These are phyloP conservation scores for Alternaria sp. DNA, from an alignment of 2,329 filamentous ascomycete species.

Conservation along the genomic window DNA sequence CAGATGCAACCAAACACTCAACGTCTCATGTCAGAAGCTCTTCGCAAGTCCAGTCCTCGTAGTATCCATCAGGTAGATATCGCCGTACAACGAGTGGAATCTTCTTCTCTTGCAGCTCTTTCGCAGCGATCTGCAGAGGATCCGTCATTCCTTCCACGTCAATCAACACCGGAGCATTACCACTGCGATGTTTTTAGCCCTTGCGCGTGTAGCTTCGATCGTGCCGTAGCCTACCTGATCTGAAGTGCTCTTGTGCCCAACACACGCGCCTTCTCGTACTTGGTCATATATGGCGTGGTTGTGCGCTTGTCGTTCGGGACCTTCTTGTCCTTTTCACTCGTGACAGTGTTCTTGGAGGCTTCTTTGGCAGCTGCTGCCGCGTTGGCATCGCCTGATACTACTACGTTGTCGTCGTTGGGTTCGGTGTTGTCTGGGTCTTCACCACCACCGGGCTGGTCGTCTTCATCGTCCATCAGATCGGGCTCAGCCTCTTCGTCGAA, in stretches of 20 bases:
- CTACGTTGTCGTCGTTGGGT: constrained; percentile 53
- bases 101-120: constrained; percentile 98
- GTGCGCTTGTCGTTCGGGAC: constrained; percentile 86
- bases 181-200: constrained; percentile 63
- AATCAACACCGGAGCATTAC: constrained; percentile 96
- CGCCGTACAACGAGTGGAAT: constrained; percentile 93
- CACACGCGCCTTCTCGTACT: constrained; percentile 95
- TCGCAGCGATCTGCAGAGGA: constrained; percentile 95
- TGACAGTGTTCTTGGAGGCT: constrained; percentile 63
- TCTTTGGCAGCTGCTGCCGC: constrained; percentile 55
- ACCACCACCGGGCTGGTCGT: constrained; percentile 58
- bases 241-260: constrained; percentile 92
- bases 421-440: constrained; percentile 48
- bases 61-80: constrained; percentile 97
- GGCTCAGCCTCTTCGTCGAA: constrained; percentile 70
- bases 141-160: constrained; percentile 98
- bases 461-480: constrained; percentile 70
- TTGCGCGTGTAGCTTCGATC: not conserved
- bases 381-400: constrained; percentile 62
- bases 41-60: constrained; percentile 99
- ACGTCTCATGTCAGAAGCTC: constrained; percentile 70
- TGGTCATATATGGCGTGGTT: constrained; percentile 99
- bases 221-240: constrained; percentile 74
- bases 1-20: constrained; percentile 43
- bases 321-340: constrained; percentile 76